phyloP scores from a whole-genome alignment of 805 yeast species.

The Kuraishia cidri region DNA sequence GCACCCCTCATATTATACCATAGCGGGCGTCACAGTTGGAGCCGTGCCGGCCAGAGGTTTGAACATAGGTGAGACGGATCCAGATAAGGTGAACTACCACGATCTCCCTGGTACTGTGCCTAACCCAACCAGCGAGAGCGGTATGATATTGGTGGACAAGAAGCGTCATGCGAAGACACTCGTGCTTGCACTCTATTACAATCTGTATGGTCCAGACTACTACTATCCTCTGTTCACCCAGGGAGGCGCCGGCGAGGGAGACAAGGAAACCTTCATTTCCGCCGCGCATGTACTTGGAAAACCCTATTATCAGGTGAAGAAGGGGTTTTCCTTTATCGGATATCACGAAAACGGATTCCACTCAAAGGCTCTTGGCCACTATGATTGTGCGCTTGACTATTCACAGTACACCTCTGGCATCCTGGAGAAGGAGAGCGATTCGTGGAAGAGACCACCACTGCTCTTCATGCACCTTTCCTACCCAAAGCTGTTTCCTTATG shows the following conservation, averaged over 20 bases:
- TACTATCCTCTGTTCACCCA: slow-evolving; percentile 54
- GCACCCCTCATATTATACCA: slow-evolving; percentile 47
- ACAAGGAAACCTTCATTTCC: slow-evolving; percentile 57
- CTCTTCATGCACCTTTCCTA: slow-evolving; percentile 53
- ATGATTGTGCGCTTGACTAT: slow-evolving; percentile 25
- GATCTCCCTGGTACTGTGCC: slow-evolving; percentile 58
- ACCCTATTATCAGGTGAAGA: slow-evolving; percentile 50
- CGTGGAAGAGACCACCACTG: slow-evolving; percentile 12
- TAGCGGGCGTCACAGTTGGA: slow-evolving; percentile 33
- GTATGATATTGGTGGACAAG: slow-evolving; percentile 49
- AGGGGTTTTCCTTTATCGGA: slow-evolving; percentile 43
- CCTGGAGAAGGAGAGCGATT: slow-evolving; percentile 8
- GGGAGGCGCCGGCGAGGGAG: slow-evolving; percentile 63
- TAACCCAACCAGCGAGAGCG: slow-evolving; percentile 59
- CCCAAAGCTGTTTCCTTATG: slow-evolving; percentile 36
- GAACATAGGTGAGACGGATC: slow-evolving; percentile 9
- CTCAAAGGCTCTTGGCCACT: slow-evolving; percentile 35
- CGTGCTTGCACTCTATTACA: slow-evolving; percentile 47
- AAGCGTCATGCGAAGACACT: slow-evolving; percentile 41
- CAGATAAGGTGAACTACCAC: slow-evolving; percentile 36
- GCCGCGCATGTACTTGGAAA: slow-evolving; percentile 42
- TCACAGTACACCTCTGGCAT: slow-evolving; percentile 11
- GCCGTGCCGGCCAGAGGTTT: slow-evolving; percentile 21
- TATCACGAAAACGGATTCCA: slow-evolving; percentile 23
- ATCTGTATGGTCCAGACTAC: slow-evolving; percentile 45